phyloP scores from a whole-genome alignment of 2,329 filamentous ascomycete genomes.

The Aureobasidium vineae region DNA sequence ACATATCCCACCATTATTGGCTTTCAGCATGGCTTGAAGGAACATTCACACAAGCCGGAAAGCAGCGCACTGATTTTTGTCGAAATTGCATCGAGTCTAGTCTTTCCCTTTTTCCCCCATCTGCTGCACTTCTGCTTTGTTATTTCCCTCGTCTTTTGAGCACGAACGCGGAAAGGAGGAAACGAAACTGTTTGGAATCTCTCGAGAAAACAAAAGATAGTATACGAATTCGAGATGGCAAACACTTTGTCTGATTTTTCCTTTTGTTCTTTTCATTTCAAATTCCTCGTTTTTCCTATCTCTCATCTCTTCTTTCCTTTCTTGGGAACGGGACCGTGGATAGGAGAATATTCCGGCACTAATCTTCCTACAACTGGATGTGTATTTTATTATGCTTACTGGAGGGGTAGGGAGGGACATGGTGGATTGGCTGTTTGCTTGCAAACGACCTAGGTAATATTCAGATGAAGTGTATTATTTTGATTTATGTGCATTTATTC shows the following conservation, averaged over 20 bases:
- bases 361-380: neutral
- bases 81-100: slow-evolving; percentile 21
- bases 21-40: slow-evolving; percentile 20
- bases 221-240: slow-evolving; percentile 23
- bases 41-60: slow-evolving; percentile 15
- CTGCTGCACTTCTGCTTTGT: slow-evolving; percentile 22
- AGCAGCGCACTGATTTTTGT: slow-evolving; percentile 20
- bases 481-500: neutral
- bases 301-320: neutral
- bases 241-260: slow-evolving; percentile 2
- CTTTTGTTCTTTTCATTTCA: neutral
- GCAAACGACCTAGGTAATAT: neutral
- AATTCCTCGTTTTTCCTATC: neutral
- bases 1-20: slow-evolving; percentile 27
- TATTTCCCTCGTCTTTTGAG: neutral
- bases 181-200: slow-evolving; percentile 12
- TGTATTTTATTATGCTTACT: slow-evolving; percentile 7
- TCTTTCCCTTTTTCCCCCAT: slow-evolving; percentile 4
- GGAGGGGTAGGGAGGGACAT: neutral
- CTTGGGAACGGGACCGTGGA: slow-evolving; percentile 4
- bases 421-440: neutral
- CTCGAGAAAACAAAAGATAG: slow-evolving; percentile 21
- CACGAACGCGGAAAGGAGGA: slow-evolving; percentile 15
- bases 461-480: slow-evolving; percentile 21
- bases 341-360: slow-evolving; percentile 4